Percentiles rank a stretch among this genome's conserved stretches.
These are phyloP conservation scores for Rhizomucor pusillus DNA, from an alignment of 371 early-diverging fungal genomes.

Conservation along the genomic window DNA sequence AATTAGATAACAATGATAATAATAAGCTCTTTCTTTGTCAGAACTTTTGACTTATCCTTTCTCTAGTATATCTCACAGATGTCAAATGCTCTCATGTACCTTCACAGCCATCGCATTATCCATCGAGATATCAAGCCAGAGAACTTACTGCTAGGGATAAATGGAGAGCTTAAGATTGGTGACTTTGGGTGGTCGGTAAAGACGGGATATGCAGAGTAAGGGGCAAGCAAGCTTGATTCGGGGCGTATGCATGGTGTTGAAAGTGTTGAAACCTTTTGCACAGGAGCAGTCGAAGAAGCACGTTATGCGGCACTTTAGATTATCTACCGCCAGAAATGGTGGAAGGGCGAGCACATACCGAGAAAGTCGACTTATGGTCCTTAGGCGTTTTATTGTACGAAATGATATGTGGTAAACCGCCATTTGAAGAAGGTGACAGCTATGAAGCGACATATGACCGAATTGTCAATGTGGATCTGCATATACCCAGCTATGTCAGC, in stretches of 20 bases:
- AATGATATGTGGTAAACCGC: conserved; percentile 93
- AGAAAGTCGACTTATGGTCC: conserved; percentile 85
- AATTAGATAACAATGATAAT: neutral
- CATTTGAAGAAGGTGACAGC: conserved; percentile 81
- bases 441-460: conserved; percentile 73
- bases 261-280: neutral
- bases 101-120: conserved; percentile 95
- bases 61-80: conserved; percentile 89
- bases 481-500: conserved; percentile 81
- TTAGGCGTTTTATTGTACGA: conserved; percentile 92
- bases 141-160: conserved; percentile 79
- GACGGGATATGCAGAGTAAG: conserved; percentile 36
- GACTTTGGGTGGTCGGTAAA: conserved; percentile 52
- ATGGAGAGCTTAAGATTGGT: conserved; percentile 50
- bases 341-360: conserved; percentile 68
- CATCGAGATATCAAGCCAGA: conserved; percentile 98
- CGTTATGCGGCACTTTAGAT: conserved; percentile 98
- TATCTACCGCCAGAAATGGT: conserved; percentile 97
- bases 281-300: conserved; percentile 61
- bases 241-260: neutral
- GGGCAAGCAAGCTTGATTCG: neutral
- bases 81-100: conserved; percentile 68
- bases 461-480: conserved; percentile 84
- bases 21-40: neutral
- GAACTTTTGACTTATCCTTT: neutral